Evolutionary conservation across 768 basidiomycete genomes (phyloP), one percentile per base, ranked within the genome.

Genomic region (Panellus pusillus): DNA sequence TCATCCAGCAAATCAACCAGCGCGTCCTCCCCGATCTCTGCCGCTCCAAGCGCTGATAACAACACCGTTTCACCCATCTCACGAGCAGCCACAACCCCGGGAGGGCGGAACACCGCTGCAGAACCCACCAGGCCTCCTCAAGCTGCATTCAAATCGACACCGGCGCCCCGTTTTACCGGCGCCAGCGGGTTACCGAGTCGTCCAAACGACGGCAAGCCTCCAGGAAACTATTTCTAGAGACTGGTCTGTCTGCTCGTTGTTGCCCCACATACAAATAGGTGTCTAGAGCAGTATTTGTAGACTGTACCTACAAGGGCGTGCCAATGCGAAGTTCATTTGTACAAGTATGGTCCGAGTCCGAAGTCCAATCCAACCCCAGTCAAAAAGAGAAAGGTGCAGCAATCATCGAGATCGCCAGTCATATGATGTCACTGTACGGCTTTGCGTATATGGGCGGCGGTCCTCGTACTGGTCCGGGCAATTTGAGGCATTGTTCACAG

Each of bases 361-460:
- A 53, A 32, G 24, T 31, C 36, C 27, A 35, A 39, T 44, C 31
- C 50, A 29, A 24, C 29, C 43, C 28, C 49, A 12, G 43, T 24
- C 24, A 15, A 28, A 47, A 19, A 31, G 36, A 48, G 27, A 50
- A 29, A 44, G 24, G 37, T 18, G 24, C 32, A 11, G 20, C 12
- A 24, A 60, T 47, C 44, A 14, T 53, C 49, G 20, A 52, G 51
- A 60, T 47, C 50, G 14, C 40, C 17, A 24, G 9, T 51, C 29
- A 56, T 17, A 56, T 44, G 27, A 43, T 41, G n/a, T 15, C 24
- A 18, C 27, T 44, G 27, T 45, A 44, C 5, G 56, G 50, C 18
- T 20, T 52, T 17, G 54, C 47, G 50, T 61, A 61, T 20, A 44
- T 31, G 1, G 60, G 55, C 9, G 55, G 55, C 17, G 60, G 60